Conservation (phyloP, 2,329 filamentous ascomycete genomes). For the Xylariaceae sp. region DNA sequence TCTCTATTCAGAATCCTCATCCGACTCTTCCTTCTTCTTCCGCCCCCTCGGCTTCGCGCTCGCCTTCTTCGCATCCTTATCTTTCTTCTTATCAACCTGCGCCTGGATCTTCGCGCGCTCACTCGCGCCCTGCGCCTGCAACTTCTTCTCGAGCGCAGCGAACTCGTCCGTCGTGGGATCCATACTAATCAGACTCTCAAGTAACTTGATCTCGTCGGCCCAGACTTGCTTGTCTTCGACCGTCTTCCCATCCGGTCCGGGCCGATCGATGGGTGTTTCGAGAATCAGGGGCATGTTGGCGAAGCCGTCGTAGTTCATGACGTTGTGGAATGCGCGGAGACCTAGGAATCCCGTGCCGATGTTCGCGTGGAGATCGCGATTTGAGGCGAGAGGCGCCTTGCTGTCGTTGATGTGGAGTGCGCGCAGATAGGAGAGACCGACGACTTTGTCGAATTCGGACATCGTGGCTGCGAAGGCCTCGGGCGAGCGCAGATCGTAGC, state of each 20-base stretch:
- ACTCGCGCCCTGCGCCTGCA: slow-evolving; percentile 61
- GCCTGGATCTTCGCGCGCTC: slow-evolving; percentile 73
- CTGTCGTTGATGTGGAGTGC: slow-evolving; percentile 93
- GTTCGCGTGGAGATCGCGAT: slow-evolving; percentile 88
- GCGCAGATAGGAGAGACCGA: slow-evolving; percentile 73
- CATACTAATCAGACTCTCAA: slow-evolving; percentile 83
- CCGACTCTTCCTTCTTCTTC: slow-evolving; percentile 26
- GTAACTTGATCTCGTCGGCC: slow-evolving; percentile 90
- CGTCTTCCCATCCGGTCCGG: slow-evolving; percentile 58
- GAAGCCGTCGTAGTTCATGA: slow-evolving; percentile 78
- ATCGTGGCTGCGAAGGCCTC: slow-evolving; percentile 69
- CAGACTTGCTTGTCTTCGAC: slow-evolving; percentile 78
- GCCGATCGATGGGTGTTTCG: slow-evolving; percentile 86
- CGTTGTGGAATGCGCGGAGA: slow-evolving; percentile 79
- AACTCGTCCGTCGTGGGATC: slow-evolving; percentile 73
- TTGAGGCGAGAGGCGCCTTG: slow-evolving; percentile 78
- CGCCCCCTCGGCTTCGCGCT: slow-evolving; percentile 16
- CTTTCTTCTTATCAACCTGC: slow-evolving; percentile 70
- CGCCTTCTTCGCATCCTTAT: slow-evolving; percentile 49
- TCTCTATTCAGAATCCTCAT: slow-evolving; percentile 24
- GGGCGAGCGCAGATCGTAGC: slow-evolving; percentile 79
- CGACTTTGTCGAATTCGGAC: slow-evolving; percentile 66
- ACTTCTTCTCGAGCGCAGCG: slow-evolving; percentile 52
- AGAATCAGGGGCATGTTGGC: slow-evolving; percentile 82
- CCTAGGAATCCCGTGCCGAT: slow-evolving; percentile 94